These are phyloP conservation scores for Nemania bipapillata DNA, from an alignment of 2,329 filamentous ascomycete species.

Conservation along the genomic window DNA sequence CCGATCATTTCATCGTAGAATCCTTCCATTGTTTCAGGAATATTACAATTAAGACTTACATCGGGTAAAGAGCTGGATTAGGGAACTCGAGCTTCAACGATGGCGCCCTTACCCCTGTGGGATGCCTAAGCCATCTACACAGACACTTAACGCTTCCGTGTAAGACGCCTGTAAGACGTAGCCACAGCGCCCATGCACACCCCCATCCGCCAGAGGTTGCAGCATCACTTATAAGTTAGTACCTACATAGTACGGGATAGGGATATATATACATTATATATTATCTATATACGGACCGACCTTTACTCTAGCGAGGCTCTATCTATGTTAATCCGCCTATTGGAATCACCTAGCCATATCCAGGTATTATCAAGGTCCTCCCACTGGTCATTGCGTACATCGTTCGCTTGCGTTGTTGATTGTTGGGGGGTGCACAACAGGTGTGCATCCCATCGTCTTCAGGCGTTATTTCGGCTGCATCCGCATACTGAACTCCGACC, in stretches of 20 bases:
- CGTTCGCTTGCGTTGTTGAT: conserved; percentile 5
- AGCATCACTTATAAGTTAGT: background rate
- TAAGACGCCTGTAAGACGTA: background rate
- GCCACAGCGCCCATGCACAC: conserved; percentile 1
- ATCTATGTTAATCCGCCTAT: conserved; percentile 15
- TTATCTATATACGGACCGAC: conserved; percentile 10
- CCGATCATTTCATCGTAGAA: background rate
- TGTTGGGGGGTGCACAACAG: conserved; percentile 23
- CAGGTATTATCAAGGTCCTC: background rate
- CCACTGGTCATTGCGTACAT: background rate
- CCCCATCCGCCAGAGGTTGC: background rate
- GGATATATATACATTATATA: background rate
- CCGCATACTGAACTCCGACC: background rate
- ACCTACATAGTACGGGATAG: background rate
- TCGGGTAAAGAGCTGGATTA: conserved; percentile 20
- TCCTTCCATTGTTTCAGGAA: background rate
- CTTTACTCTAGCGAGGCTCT: conserved; percentile 1
- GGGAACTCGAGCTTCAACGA: conserved; percentile 3
- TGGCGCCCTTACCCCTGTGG: background rate
- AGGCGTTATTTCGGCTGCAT: conserved; percentile 33
- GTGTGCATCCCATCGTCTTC: conserved; percentile 8
- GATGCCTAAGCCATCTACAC: background rate
- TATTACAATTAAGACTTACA: background rate
- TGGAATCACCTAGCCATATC: background rate
- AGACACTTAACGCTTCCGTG: too few species aligned